These are phyloP conservation scores for Pichia insulana DNA, from an alignment of 805 yeast species.

Conservation along the genomic window DNA sequence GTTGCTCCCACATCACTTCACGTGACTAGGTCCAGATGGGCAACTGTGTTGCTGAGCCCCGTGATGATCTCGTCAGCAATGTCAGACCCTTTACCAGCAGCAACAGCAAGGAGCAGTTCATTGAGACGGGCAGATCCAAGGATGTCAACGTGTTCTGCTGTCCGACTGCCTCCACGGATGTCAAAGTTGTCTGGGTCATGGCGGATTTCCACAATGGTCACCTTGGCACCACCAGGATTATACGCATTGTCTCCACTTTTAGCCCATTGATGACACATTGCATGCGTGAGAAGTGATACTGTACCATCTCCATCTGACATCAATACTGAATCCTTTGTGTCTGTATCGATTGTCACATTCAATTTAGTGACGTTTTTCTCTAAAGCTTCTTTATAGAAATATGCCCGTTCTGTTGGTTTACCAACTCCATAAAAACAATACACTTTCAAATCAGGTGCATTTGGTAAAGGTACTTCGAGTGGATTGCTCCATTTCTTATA, in stretches of 20 bases:
- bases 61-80: conserved; percentile 57
- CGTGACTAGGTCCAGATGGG: conserved; percentile 3
- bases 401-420: conserved; percentile 91
- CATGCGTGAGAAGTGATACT: conserved; percentile 74
- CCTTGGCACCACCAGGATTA: conserved; percentile 71
- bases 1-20: too few relatives aligned
- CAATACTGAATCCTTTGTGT: conserved; percentile 56
- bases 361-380: conserved; percentile 44
- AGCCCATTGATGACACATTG: conserved; percentile 85
- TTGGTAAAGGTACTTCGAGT: conserved; percentile 80
- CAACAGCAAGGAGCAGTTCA: conserved; percentile 75
- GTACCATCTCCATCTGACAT: conserved; percentile 97
- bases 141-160: conserved; percentile 97
- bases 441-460: conserved; percentile 86
- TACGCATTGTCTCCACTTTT: conserved; percentile 49
- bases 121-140: conserved; percentile 88
- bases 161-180: conserved; percentile 93
- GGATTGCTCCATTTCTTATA: conserved; percentile 92
- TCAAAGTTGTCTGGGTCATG: conserved; percentile 93
- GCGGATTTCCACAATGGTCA: conserved; percentile 79
- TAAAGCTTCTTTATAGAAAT: conserved; percentile 67
- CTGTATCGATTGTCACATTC: conserved; percentile 64
- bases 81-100: conserved; percentile 65
- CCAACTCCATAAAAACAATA: conserved; percentile 95
- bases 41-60: conserved; percentile 31